phyloP scores from a whole-genome alignment of 441 rosid genomes.

The Erodium moschatum region DNA sequence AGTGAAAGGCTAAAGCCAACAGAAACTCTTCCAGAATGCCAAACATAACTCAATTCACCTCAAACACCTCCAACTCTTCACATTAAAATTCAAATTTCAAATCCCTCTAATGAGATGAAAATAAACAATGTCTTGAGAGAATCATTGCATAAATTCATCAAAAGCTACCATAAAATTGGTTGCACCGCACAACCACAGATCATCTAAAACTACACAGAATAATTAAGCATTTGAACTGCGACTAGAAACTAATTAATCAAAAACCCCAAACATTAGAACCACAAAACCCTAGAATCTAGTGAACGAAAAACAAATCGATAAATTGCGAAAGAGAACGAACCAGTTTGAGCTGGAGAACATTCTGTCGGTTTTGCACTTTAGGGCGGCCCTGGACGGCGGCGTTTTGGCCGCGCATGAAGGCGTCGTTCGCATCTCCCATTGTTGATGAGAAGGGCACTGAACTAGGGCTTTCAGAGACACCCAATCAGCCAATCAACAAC shows the following conservation, averaged over 20 bases:
- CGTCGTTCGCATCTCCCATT: slow-evolving; percentile 72
- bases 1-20: no score
- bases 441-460: slow-evolving; percentile 10
- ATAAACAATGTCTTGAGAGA: background rate
- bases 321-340: slow-evolving; percentile 29
- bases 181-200: background rate
- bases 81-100: background rate
- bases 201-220: background rate
- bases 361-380: slow-evolving; percentile 85
- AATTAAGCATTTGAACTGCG: background rate
- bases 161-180: background rate
- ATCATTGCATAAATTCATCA: background rate
- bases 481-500: slow-evolving; percentile 4
- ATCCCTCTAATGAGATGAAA: background rate
- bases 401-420: slow-evolving; percentile 89
- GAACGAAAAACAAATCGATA: background rate
- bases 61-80: background rate
- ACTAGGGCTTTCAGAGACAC: slow-evolving; percentile 39
- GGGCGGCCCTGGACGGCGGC: slow-evolving; percentile 73
- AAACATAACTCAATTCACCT: background rate
- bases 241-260: no score
- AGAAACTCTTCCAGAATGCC: background rate
- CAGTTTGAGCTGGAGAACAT: slow-evolving; percentile 94
- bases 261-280: background rate
- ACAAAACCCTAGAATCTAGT: background rate